Percentiles rank a stretch among this genome's conserved stretches.
phyloP scores from a whole-genome alignment of 106 monocot species.

The Allium cepa region DNA sequence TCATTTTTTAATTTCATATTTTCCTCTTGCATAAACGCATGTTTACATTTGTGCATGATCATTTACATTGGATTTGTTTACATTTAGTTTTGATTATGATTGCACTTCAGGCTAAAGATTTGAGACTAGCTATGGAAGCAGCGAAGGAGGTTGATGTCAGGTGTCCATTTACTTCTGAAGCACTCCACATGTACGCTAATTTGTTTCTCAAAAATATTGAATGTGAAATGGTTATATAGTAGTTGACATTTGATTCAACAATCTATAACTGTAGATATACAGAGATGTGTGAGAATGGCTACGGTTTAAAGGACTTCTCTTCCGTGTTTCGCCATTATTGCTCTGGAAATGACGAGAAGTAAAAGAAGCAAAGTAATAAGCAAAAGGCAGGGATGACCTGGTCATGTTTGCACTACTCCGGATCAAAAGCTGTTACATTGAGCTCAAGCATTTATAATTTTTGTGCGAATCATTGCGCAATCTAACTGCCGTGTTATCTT shows the following conservation, averaged over 20 bases:
- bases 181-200: slow-evolving; percentile 57
- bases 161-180: slow-evolving; percentile 51
- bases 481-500: no score
- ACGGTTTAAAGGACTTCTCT: slow-evolving; percentile 72
- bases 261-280: slow-evolving; percentile 43
- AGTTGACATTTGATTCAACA: neutral
- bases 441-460: no score
- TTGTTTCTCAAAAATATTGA: no score
- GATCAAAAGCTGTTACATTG: no score
- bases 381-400: no score
- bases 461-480: no score
- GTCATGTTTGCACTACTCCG: no score
- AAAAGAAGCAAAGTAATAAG: no score
- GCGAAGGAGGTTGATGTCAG: slow-evolving; percentile 43
- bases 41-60: no score
- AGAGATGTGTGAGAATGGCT: slow-evolving; percentile 48
- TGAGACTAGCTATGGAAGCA: slow-evolving; percentile 58
- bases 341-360: slow-evolving; percentile 18
- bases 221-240: neutral
- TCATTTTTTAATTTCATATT: neutral
- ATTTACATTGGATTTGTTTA: no score
- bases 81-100: no score
- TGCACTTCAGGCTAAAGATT: slow-evolving; percentile 67
- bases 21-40: neutral
- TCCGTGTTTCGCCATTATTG: slow-evolving; percentile 79